phyloP scores from a whole-genome alignment of 2,329 filamentous ascomycete genomes.

The Ophiostoma quercus region DNA sequence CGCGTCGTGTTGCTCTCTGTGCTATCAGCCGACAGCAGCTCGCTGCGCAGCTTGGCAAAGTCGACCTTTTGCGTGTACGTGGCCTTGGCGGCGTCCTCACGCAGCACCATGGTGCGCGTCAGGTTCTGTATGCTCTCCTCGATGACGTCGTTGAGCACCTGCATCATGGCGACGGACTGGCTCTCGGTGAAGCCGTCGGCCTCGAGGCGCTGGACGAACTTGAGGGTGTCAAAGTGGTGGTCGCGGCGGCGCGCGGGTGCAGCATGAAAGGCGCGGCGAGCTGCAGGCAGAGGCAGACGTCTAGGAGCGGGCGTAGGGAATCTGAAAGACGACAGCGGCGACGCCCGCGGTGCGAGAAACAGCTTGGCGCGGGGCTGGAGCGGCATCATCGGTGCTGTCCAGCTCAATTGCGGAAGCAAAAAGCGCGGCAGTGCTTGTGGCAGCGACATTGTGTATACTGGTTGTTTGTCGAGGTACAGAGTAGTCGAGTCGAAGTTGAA shows the following conservation, averaged over 20 bases:
- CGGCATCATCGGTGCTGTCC: slow-evolving; percentile 38
- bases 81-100: slow-evolving; percentile 82
- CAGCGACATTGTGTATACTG: slow-evolving; percentile 29
- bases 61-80: slow-evolving; percentile 88
- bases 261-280: slow-evolving; percentile 54
- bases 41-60: slow-evolving; percentile 92
- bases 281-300: neutral
- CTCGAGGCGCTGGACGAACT: slow-evolving; percentile 87
- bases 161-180: slow-evolving; percentile 98
- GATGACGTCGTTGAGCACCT: slow-evolving; percentile 90
- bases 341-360: slow-evolving; percentile 15
- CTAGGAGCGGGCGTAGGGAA: neutral
- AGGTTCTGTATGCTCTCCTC: slow-evolving; percentile 98
- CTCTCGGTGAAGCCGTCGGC: slow-evolving; percentile 92
- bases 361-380: slow-evolving; percentile 21
- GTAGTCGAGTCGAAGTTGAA: too few species aligned
- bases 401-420: slow-evolving; percentile 52
- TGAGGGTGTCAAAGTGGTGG: slow-evolving; percentile 97
- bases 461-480: too few species aligned
- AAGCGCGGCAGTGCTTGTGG: slow-evolving; percentile 48
- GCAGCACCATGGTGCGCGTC: slow-evolving; percentile 94
- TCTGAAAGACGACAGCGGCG: neutral
- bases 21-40: slow-evolving; percentile 85
- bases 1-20: slow-evolving; percentile 86
- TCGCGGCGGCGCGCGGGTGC: slow-evolving; percentile 60